Conservation (phyloP, 371 early-diverging fungal genomes). For the Syncephalis fuscata region DNA sequence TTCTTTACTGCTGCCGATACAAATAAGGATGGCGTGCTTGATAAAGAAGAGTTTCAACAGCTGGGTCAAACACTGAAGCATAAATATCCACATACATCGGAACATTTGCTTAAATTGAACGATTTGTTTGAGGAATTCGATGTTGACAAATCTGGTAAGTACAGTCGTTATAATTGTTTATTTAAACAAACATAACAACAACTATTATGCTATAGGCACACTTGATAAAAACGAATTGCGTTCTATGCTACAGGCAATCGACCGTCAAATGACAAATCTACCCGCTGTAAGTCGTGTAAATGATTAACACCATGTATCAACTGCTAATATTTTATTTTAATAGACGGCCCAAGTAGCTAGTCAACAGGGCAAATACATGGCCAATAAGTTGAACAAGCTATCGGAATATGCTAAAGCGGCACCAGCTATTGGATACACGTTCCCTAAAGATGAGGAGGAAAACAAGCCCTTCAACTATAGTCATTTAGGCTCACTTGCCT, state of each 20-base stretch:
- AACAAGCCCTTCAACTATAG: slow-evolving; percentile 41
- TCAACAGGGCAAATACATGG: slow-evolving; percentile 65
- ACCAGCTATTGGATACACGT: not conserved
- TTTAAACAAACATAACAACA: slow-evolving; percentile 1
- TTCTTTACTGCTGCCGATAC: slow-evolving; percentile 29
- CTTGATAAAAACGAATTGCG: slow-evolving; percentile 44
- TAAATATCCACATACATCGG: slow-evolving; percentile 29
- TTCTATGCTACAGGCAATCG: slow-evolving; percentile 32
- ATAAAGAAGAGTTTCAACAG: slow-evolving; percentile 23
- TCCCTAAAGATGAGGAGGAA: slow-evolving; percentile 3
- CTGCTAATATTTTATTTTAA: too few species aligned
- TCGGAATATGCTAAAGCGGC: not conserved
- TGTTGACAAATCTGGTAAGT: slow-evolving; percentile 34
- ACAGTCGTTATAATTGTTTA: not conserved
- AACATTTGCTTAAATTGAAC: slow-evolving; percentile 27
- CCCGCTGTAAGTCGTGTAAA: slow-evolving; percentile 24
- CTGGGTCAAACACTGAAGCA: slow-evolving; percentile 18
- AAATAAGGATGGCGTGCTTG: slow-evolving; percentile 27
- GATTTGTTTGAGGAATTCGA: slow-evolving; percentile 39
- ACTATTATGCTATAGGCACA: too few species aligned
- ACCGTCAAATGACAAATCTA: slow-evolving; percentile 45
- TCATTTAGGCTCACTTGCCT: slow-evolving; percentile 64
- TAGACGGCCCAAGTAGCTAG: slow-evolving; percentile 85
- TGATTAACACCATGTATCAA: too few species aligned
- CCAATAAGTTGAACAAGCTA: slow-evolving; percentile 26